These are phyloP conservation scores for Favolaschia claudopus DNA, from an alignment of 768 basidiomycete genomes.

Conservation along the genomic window DNA sequence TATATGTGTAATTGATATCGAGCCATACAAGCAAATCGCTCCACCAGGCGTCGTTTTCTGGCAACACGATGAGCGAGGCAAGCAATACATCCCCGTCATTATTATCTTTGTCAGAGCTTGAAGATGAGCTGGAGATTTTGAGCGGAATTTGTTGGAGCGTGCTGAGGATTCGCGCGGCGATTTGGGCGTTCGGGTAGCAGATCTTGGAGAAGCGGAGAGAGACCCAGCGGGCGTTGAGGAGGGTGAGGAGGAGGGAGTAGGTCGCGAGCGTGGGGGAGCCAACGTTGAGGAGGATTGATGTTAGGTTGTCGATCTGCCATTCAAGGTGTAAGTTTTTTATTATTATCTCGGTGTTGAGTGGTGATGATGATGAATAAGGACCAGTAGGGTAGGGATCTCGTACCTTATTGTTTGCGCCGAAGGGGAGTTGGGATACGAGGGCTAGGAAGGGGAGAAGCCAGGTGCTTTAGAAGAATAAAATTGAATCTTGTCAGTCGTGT, in stretches of 20 bases:
- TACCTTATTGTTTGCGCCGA: conserved; percentile 4
- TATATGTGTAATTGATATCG: conserved; percentile 32
- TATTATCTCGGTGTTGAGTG: too few relatives aligned
- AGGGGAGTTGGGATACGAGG: conserved; percentile 12
- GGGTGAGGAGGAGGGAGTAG: conserved; percentile 8
- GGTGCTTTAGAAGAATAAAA: neutral
- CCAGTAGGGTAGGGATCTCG: neutral
- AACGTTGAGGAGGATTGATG: neutral
- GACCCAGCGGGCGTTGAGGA: conserved; percentile 7
- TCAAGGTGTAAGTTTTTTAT: too few relatives aligned
- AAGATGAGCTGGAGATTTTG: neutral
- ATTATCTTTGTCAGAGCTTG: too few relatives aligned
- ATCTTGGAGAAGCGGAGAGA: conserved; percentile 4
- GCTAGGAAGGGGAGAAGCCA: conserved; percentile 17
- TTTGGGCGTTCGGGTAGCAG: conserved; percentile 2
- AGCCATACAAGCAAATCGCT: conserved; percentile 5
- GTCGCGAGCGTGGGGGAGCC: conserved; percentile 15
- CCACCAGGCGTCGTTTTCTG: conserved; percentile 21
- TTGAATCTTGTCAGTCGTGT: neutral
- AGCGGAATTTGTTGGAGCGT: conserved; percentile 6
- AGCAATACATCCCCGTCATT: conserved; percentile 1
- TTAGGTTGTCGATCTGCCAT: neutral
- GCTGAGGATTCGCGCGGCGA: neutral
- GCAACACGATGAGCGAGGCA: conserved; percentile 17
- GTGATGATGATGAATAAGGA: too few relatives aligned